Percentiles rank a stretch among this genome's conserved stretches.
These are phyloP conservation scores for sunflower (Helianthus annuus) DNA, from an alignment of 129 eudicot species.

Conservation along the genomic window HanXRQr2.0-SUNRISE NC_035447.2:14273841-14274340, in stretches of 20 bases:
- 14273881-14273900: no score
- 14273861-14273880: no score
- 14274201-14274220: slow-evolving; percentile 7
- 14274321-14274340: slow-evolving; percentile 30
- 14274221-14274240: background rate
- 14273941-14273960: background rate
- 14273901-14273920: no score
- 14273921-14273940: no score
- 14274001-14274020: background rate
- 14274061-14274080: slow-evolving; percentile 19
- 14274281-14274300: background rate
- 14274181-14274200: slow-evolving; percentile 13
- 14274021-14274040: background rate
- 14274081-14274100: slow-evolving; percentile 34
- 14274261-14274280: background rate
- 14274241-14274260: background rate
- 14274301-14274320: slow-evolving; percentile 28
- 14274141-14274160: slow-evolving; percentile 34
- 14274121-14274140: slow-evolving; percentile 32
- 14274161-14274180: background rate
- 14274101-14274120: slow-evolving; percentile 29
- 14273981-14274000: background rate
- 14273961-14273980: background rate
- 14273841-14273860: no score
- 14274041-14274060: slow-evolving; percentile 17